Conservation (phyloP, 768 basidiomycete genomes). For the Hygrophorus pudorinus region DNA sequence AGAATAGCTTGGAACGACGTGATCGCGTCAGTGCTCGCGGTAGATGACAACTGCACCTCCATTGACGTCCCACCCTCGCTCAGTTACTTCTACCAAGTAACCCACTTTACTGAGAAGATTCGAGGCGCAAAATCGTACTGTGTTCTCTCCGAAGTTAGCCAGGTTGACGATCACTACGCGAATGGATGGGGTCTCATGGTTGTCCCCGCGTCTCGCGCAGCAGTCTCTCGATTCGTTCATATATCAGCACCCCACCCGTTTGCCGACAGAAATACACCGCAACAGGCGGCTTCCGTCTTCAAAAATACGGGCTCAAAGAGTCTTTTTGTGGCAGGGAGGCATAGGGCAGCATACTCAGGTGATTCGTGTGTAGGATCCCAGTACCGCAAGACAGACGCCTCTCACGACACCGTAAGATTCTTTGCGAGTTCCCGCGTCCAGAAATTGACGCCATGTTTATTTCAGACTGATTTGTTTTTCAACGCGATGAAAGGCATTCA, state of each 20-base stretch:
- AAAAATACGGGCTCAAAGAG: slow-evolving; percentile 27
- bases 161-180: slow-evolving; percentile 12
- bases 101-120: slow-evolving; percentile 16
- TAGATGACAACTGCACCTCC: slow-evolving; percentile 22
- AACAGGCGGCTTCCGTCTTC: slow-evolving; percentile 33
- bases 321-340: slow-evolving; percentile 32
- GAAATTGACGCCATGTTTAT: background rate
- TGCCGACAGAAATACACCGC: slow-evolving; percentile 26
- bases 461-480: slow-evolving; percentile 34
- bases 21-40: slow-evolving; percentile 18
- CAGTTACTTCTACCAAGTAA: slow-evolving; percentile 17
- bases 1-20: slow-evolving; percentile 20
- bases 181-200: slow-evolving; percentile 29
- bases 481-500: slow-evolving; percentile 27
- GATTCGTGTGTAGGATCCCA: slow-evolving; percentile 7
- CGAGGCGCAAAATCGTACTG: slow-evolving; percentile 19
- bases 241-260: slow-evolving; percentile 37
- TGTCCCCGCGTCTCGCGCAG: slow-evolving; percentile 18
- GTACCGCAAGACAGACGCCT: slow-evolving; percentile 37
- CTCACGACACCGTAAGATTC: slow-evolving; percentile 31
- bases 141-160: slow-evolving; percentile 19
- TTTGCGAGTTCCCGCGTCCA: background rate
- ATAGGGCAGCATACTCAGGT: slow-evolving; percentile 23
- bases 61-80: slow-evolving; percentile 20
- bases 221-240: slow-evolving; percentile 23